Evolutionary conservation across 2,329 filamentous ascomycete species (phyloP).

Genomic region (Juglanconis juglandina): DNA sequence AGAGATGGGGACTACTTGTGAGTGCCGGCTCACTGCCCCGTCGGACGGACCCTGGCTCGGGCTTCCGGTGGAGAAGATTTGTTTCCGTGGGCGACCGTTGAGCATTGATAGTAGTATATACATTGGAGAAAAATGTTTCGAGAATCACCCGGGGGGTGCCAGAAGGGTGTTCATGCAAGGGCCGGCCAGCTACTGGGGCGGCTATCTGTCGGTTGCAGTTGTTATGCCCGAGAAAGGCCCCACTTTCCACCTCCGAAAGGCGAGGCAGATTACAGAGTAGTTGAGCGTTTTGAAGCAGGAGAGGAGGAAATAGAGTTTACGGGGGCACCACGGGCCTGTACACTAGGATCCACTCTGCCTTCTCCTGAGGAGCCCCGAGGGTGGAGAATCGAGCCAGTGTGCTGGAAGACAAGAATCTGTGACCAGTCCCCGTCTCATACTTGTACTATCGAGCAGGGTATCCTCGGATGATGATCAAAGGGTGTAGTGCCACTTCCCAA

Average conservation of each 20-base stretch:
- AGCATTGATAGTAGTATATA: background rate
- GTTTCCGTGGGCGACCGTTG: background rate
- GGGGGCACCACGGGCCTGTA: background rate
- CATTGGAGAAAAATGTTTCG: background rate
- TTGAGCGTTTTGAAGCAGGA: background rate
- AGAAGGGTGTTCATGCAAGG: background rate
- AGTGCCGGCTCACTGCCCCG: background rate
- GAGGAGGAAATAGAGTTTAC: background rate
- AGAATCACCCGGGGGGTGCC: background rate
- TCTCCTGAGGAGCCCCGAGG: background rate
- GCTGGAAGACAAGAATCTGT: background rate
- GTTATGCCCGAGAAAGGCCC: background rate
- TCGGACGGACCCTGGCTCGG: background rate
- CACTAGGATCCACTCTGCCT: background rate
- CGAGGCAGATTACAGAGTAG: background rate
- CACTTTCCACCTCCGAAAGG: background rate
- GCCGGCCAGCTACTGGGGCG: no score
- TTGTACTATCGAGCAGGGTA: background rate
- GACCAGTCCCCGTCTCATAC: background rate
- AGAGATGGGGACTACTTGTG: no score
- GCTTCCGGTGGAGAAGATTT: background rate
- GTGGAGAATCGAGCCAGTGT: background rate
- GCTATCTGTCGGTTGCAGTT: background rate
- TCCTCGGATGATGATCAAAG: background rate
- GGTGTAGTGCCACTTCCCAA: background rate